Percentiles rank a stretch among this genome's conserved stretches.
These are phyloP conservation scores for Podospora pseudoanserina DNA, from an alignment of 495 filamentous ascomycete species.

Conservation along the genomic window DNA sequence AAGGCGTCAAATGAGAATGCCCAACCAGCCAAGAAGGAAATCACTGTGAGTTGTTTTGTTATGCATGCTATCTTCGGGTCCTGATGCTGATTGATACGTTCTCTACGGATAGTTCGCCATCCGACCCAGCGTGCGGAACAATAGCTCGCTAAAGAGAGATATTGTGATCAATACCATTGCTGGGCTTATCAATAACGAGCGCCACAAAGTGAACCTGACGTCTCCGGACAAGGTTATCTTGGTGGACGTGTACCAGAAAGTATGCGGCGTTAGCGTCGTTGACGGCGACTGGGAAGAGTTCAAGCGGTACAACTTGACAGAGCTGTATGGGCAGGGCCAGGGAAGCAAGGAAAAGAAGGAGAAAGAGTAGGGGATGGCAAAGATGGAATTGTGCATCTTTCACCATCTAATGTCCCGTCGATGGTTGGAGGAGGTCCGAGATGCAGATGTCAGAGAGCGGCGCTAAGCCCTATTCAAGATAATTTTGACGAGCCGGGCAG, in stretches of 20 bases:
- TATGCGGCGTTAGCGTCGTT: constrained; percentile 48
- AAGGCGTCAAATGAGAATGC: constrained; percentile 11
- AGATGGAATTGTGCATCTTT: background rate
- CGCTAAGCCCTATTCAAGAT: constrained; percentile 46
- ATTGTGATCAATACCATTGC: constrained; percentile 77
- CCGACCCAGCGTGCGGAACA: constrained; percentile 75
- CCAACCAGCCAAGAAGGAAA: constrained; percentile 34
- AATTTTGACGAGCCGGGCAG: constrained; percentile 42
- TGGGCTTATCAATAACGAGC: constrained; percentile 43
- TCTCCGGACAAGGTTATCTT: constrained; percentile 81
- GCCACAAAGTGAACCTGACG: constrained; percentile 79
- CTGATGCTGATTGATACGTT: background rate
- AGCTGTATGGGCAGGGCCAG: constrained; percentile 38
- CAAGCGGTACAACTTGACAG: constrained; percentile 47
- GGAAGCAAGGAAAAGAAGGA: constrained; percentile 20
- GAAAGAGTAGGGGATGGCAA: background rate
- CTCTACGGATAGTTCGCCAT: constrained; percentile 71
- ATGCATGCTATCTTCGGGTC: background rate
- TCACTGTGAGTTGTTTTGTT: constrained; percentile 15
- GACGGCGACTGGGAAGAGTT: constrained; percentile 49
- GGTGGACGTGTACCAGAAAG: constrained; percentile 72
- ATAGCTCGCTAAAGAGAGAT: constrained; percentile 69
- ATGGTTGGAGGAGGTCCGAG: constrained; percentile 18
- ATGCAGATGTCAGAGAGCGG: constrained; percentile 20
- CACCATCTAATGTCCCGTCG: background rate